Evolutionary conservation across 495 filamentous ascomycete genomes (phyloP).

Genomic region (Bathelium albidoporum): DNA sequence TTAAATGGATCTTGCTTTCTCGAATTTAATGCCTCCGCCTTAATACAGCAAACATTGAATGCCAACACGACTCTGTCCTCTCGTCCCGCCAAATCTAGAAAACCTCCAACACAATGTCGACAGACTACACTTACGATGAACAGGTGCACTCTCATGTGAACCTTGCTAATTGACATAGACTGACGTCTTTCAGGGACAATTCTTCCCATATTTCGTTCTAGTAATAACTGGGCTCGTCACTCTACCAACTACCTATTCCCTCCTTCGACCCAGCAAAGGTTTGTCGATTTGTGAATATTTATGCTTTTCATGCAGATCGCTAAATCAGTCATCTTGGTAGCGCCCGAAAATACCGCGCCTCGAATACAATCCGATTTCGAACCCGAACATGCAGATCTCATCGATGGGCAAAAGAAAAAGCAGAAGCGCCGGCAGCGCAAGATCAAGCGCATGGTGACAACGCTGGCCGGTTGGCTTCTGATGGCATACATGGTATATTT

Average conservation of each 20-base stretch:
- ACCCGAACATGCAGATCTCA: constrained; percentile 70
- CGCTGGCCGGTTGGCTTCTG: constrained; percentile 63
- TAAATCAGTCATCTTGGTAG: constrained; percentile 29
- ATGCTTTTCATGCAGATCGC: background rate
- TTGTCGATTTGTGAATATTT: constrained; percentile 22
- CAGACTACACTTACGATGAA: constrained; percentile 3
- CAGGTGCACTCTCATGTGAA: background rate
- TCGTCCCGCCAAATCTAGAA: background rate
- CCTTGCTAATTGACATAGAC: background rate
- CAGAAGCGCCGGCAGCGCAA: constrained; percentile 84
- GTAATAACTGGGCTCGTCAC: constrained; percentile 82
- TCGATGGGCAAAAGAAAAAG: constrained; percentile 74
- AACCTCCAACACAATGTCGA: background rate
- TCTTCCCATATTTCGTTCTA: constrained; percentile 97
- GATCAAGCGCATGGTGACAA: constrained; percentile 73
- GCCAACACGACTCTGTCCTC: background rate
- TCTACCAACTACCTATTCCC: constrained; percentile 78
- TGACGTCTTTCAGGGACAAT: constrained; percentile 42
- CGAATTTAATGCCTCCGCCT: background rate
- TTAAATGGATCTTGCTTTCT: background rate
- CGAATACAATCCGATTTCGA: constrained; percentile 67
- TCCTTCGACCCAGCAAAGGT: constrained; percentile 70
- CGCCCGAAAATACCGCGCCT: constrained; percentile 55
- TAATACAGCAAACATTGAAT: background rate
- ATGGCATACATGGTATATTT: constrained; percentile 92